Evolutionary conservation across 1,284 basidiomycete genomes (phyloP), one percentile per base, ranked within the genome.

Genomic region (Sporisorium exsertum): DNA sequence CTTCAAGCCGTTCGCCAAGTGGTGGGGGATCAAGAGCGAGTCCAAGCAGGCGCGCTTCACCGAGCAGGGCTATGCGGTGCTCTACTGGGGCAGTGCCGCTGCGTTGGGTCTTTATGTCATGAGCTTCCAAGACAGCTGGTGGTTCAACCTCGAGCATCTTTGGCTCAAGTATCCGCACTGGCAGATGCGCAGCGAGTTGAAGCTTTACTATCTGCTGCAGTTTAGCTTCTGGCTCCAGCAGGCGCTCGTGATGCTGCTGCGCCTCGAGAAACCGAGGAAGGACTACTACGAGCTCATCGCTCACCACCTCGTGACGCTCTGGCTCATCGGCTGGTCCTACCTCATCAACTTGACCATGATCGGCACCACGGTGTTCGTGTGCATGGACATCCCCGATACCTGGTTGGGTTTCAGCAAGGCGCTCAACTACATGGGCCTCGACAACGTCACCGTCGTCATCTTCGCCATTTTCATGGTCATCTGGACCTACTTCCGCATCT

Each of bases 351-450:
- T 88, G 56, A 97, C 95, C 0, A 88, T 91, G 77, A 95, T 97
- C 58, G 96, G 96, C 15, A 94, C 94, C 73, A 92, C 94, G 2
- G 90, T 99, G 27, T 98, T 93, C 81, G 89, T 96, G 82, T 96
- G 94, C 84, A 99, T 98, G 96, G 96, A 99, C 87, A 89, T 96
- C 35, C 94, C 95, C 3, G 96, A 99, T 84, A 87, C 90, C 24
- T 94, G 93, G 87, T 89, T 99, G 22, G 74, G 79, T 13, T 58
- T 80, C 91, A 72, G 78, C 26, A 85, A 85, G 63, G 68, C 75
- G n/a, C 64, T 85, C 64, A 85, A 84, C 72, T 85, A 85, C 55
- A 71, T 85, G 64, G 73, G 77, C 4, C 52, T 82, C 20, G 81
- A 84, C 64, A 70, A 62, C 35, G 24, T 72, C 27, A 73, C 82